A percentile compares a stretch with the other conserved stretches of the same genome.
Conservation (phyloP, 441 rosid species). For the Pelargonium fulgidum region DNA sequence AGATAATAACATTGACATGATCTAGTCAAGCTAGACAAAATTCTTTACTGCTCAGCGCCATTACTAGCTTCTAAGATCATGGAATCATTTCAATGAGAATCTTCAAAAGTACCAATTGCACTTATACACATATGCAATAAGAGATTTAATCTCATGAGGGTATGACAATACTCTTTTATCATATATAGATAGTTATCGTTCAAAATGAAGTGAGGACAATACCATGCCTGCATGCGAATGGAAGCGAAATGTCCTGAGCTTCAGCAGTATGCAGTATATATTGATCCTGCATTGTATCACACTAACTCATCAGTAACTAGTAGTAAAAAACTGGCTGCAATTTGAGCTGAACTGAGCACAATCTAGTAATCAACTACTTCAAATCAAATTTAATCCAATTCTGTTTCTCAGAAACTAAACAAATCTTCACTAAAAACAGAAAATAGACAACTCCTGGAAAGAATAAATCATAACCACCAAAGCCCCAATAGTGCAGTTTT, state of each 20-base stretch:
- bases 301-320: neutral
- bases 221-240: constrained; percentile 97
- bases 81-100: neutral
- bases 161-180: too few species aligned
- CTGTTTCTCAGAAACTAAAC: neutral
- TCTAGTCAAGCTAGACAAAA: neutral
- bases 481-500: neutral
- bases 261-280: constrained; percentile 89
- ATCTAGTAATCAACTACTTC: neutral
- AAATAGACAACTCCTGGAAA: neutral
- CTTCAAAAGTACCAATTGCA: neutral
- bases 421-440: neutral
- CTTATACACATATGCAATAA: neutral
- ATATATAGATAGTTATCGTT: neutral
- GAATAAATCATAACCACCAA: neutral
- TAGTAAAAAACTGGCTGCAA: neutral
- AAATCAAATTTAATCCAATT: neutral
- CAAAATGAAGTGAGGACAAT: constrained; percentile 25
- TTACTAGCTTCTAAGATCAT: neutral
- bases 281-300: constrained; percentile 59
- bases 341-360: neutral
- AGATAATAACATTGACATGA: neutral
- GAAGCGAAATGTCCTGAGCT: constrained; percentile 67
- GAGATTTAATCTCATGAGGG: too few species aligned
- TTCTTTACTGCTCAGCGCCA: neutral